These are phyloP conservation scores for Polyplosphaeria fusca DNA, from an alignment of 495 filamentous ascomycete genomes.

Conservation along the genomic window DNA sequence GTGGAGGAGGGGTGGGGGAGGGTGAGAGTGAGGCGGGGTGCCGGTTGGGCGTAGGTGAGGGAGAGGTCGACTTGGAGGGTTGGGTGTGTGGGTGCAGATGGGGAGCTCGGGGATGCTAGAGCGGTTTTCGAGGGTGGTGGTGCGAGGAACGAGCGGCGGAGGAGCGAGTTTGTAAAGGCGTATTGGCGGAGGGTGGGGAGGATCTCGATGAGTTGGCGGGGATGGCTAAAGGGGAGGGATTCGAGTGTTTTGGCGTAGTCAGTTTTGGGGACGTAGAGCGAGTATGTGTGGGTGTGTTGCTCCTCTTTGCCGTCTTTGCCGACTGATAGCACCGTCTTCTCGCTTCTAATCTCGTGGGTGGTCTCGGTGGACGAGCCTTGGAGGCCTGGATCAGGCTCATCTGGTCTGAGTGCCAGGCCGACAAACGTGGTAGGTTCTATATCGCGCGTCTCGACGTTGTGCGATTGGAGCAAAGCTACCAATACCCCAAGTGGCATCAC, in stretches of 20 bases:
- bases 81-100: background rate
- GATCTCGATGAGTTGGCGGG: constrained; percentile 74
- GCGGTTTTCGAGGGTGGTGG: background rate
- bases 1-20: constrained; percentile 18
- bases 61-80: constrained; percentile 18
- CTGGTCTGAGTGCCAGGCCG: constrained; percentile 54
- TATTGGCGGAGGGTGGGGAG: constrained; percentile 54
- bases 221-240: constrained; percentile 80
- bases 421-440: constrained; percentile 62
- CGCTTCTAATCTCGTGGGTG: constrained; percentile 37
- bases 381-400: constrained; percentile 40
- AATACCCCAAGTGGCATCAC: constrained; percentile 67
- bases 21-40: constrained; percentile 15
- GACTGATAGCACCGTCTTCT: constrained; percentile 40
- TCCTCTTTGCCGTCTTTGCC: constrained; percentile 44
- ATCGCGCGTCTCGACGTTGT: constrained; percentile 56
- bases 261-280: constrained; percentile 66
- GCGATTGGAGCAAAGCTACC: constrained; percentile 55
- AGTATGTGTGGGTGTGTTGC: constrained; percentile 60
- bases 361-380: constrained; percentile 42
- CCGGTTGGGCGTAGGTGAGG: constrained; percentile 18
- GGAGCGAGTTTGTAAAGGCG: constrained; percentile 36
- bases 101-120: background rate
- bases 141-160: constrained; percentile 26
- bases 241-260: constrained; percentile 66